Base-by-base conservation (phyloP, 495 filamentous ascomycete species). In the Aspergillus olivimuriae region DNA sequence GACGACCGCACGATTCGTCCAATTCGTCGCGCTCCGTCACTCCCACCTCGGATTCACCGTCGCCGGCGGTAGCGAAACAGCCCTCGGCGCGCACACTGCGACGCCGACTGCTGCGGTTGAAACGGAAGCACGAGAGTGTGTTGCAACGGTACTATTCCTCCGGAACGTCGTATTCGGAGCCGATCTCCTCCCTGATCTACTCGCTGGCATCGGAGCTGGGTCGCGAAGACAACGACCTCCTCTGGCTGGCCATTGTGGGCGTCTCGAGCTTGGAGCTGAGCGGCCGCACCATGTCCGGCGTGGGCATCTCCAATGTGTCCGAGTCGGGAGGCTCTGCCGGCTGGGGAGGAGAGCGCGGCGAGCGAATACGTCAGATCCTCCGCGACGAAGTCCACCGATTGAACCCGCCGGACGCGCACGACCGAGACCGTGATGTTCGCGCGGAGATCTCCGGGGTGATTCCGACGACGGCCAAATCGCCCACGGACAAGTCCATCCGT, bases 221-320 rank as follows among this genome's bases (percentile, higher is more conserved):
- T 44, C 83, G 89, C 31, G 92, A 98, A 70, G 91, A 97, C 56
- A 97, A 97, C 53, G 89, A 98, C 53, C 69, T 96, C 21, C 79
- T 98, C 21, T 98, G 92, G 92, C 74, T 94, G 35, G 77, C 89
- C 8, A 95, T 97, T 50, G 85, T 97, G 17, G 92, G 92, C 9
- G 86, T 94, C 28, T 86, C 84, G 17, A 92, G 89, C 24, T 80
- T 92, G 60, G 91, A 95, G 58, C 78, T 96, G 0, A 95, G 90
- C 46, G 91, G 91, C 11, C 85, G 86, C 28, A 87, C 83, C 9
- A 84, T 85, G 48, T 81, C 83, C 4, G 88, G 88, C 18, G 74
- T 94, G 5, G 83, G 83, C 16, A 81, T 89, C n/a, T 75, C 82
- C 4, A 82, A 76, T 41, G 60, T 72, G 6, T 61, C 67, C 33